These are phyloP conservation scores for Irpex sp. DNA, from an alignment of 1,284 basidiomycete species.

Conservation along the genomic window DNA sequence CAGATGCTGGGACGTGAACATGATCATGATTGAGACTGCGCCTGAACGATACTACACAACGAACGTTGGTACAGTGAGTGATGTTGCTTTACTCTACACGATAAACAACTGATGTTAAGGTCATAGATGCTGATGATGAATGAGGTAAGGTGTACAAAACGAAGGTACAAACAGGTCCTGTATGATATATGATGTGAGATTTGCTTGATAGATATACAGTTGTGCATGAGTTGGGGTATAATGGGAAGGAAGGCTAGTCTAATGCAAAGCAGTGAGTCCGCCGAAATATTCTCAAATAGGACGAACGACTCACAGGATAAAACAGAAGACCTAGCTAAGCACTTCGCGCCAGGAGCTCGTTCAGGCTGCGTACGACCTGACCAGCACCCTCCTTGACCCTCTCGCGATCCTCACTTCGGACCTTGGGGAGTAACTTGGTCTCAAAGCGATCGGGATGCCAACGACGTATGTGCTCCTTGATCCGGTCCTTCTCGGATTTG, in stretches of 20 bases:
- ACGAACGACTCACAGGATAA: not conserved
- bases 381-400: slow-evolving; percentile 38
- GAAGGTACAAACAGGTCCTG: slow-evolving; percentile 2
- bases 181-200: slow-evolving; percentile 5
- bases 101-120: slow-evolving; percentile 1
- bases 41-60: not conserved
- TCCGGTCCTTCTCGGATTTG: slow-evolving; percentile 48
- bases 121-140: not conserved
- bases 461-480: slow-evolving; percentile 54
- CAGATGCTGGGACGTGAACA: not conserved
- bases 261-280: not conserved
- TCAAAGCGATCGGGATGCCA: slow-evolving; percentile 43
- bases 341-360: slow-evolving; percentile 38
- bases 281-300: not conserved
- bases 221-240: slow-evolving; percentile 4
- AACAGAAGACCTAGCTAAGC: not conserved
- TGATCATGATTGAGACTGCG: not conserved
- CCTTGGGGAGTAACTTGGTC: slow-evolving; percentile 38
- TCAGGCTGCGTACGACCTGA: slow-evolving; percentile 49
- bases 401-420: slow-evolving; percentile 39
- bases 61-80: not conserved
- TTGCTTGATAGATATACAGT: slow-evolving; percentile 4
- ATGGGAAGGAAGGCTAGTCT: not conserved
- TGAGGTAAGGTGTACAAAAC: not conserved
- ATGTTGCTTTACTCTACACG: slow-evolving; percentile 2